Base-by-base conservation (phyloP, 345 rosid species). In the Populus davidiana region DNA sequence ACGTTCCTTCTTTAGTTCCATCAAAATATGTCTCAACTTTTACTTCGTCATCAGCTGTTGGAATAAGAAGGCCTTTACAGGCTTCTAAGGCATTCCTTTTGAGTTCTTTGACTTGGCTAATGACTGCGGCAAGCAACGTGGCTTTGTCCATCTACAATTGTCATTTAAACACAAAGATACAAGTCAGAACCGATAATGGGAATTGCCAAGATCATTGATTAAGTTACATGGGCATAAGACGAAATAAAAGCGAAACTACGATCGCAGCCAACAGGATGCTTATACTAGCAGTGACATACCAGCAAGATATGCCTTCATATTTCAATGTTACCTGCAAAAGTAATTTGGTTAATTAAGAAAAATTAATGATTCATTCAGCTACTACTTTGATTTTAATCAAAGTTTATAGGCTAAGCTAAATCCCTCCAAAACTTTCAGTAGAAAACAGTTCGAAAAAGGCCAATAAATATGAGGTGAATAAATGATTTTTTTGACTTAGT, bases 131-230 rank as follows among this genome's bases (percentile, higher is more conserved):
- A 66, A 89, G 86, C 72, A 89, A 67, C 2, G 87, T 74, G 73
- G 91, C 90, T 80, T 89, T 89, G 81, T 89, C 91, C 90, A 89
- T 84, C 91, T 89, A 64, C 41, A 13, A 36, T 11, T 61, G 21
- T 17, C 50, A 70, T 61, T 56, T 27, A 7, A 66, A 39, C 44
- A 27, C 33, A 38, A n/a, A 49, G 9, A 38, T 70, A 41, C 23
- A 64, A 65, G 35, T 70, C 69, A 67, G 64, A 33, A 69, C 8
- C 14, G 21, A 50, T 21, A 13, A 18, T 67, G 21, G 18, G 67
- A 47, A 72, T 25, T 25, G 10, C 39, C 11, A 16, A 14, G 50
- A 50, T 20, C 59, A 38, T 5, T 47, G 18, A 71, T 43, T 29
- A 8, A 71, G 64, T 21, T 77, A 59, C 39, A 36, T 47, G 17